Evolutionary conservation across 164 flowering plant genomes (phyloP), one percentile per base, ranked within the genome.

Genomic region (Kalanchoe fedtschenkoi): DNA sequence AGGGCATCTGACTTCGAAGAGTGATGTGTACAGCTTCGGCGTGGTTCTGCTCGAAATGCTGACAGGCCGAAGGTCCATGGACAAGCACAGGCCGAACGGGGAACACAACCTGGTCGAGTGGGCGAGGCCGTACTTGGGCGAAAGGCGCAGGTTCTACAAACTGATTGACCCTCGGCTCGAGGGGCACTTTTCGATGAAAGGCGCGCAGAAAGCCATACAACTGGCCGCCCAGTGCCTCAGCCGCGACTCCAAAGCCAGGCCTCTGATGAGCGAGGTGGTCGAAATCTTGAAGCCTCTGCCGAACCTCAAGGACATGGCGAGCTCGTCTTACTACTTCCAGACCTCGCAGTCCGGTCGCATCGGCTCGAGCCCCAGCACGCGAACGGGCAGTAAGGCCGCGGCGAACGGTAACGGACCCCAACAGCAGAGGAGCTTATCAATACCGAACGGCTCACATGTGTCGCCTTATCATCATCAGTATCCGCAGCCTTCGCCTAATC

Each of bases 21-120:
- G 96, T 62, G 96, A 89, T 68, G 96, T 89, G 34, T 89, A 89
- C 73, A 89, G 96, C 66, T 89, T 87, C 68, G 96, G 96, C 10
- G 96, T 89, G 58, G 96, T 89, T 66, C 71, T 89, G 28, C 95
- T 89, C 28, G 96, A 89, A 69, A 87, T 89, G 91, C 67, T 89
- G 38, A 83, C 86, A 38, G 96, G 96, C 10, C 73, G 96, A 69
- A 79, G 95, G 72, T 89, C 96, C 60, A 87, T 89, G 95, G 96
- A 89, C 71, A 89, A 89, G 68, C 85, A 79, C 68, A 74, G 96
- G 19, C 96, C 91, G 17, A 85, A 83, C 62, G 96, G 96, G 17
- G 95, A 89, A 62, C 96, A 89, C 61, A 89, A 87, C 73, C 82
- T 89, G 14, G 96, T 89, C 19, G 95, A 87, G 66, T 89, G 96